These are phyloP conservation scores for Ustanciosporium gigantosporum DNA, from an alignment of 1,284 basidiomycete species.

Conservation along the genomic window DNA sequence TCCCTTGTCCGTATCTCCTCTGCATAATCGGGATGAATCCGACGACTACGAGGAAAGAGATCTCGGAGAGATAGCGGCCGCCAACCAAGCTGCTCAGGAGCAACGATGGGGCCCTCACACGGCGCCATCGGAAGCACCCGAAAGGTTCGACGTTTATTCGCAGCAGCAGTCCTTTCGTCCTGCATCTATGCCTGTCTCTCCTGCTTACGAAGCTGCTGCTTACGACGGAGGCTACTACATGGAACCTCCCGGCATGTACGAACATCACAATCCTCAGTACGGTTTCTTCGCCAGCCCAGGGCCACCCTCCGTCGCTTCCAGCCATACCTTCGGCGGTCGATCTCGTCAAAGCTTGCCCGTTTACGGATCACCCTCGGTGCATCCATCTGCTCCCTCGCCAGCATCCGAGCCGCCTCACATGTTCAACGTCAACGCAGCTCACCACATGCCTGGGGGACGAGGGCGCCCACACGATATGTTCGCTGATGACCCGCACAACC, in stretches of 20 bases:
- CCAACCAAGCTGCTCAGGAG: conserved; percentile 36
- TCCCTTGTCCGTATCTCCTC: conserved; percentile 4
- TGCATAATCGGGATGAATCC: conserved; percentile 11
- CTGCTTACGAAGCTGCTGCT: conserved; percentile 5
- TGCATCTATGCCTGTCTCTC: conserved; percentile 12
- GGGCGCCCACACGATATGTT: conserved; percentile 7
- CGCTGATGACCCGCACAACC: neutral
- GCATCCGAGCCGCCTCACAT: conserved; percentile 33
- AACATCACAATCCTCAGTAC: conserved; percentile 9
- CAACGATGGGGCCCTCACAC: conserved; percentile 25
- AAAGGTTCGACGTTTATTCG: conserved; percentile 11
- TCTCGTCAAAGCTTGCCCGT: conserved; percentile 25
- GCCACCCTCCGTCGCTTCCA: conserved; percentile 23
- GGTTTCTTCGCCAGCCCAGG: neutral
- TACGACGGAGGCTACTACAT: conserved; percentile 35
- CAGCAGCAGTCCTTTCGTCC: conserved; percentile 5
- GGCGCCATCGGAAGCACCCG: conserved; percentile 26
- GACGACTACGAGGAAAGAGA: conserved; percentile 45
- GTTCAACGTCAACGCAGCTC: conserved; percentile 38
- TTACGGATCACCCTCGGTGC: conserved; percentile 15
- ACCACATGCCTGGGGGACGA: conserved; percentile 26
- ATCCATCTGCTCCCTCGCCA: conserved; percentile 10
- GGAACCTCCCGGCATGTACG: conserved; percentile 7
- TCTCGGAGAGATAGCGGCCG: conserved; percentile 31
- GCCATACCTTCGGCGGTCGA: conserved; percentile 7